Evolutionary conservation across 1,284 basidiomycete genomes (phyloP).

Genomic region (Hemileia vastatrix): DNA sequence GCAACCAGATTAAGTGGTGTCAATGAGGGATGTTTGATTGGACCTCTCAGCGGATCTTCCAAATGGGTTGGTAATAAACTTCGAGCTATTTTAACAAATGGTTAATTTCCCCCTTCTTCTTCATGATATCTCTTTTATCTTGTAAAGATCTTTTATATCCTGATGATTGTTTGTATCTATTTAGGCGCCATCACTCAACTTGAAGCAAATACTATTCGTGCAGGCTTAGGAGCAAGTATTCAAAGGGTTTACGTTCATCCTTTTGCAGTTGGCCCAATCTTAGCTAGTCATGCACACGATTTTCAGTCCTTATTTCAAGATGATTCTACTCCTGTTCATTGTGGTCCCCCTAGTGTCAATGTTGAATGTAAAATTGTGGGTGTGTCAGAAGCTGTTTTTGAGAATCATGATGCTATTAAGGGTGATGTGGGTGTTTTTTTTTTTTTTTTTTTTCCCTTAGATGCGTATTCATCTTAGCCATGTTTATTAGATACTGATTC

Average conservation of each 20-base stretch:
- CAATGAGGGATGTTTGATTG: background rate
- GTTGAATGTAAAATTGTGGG: conserved; percentile 14
- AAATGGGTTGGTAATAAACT: conserved; percentile 8
- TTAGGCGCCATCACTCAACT: conserved; percentile 5
- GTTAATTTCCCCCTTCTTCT: background rate
- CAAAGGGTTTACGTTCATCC: conserved; percentile 14
- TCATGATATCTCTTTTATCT: background rate
- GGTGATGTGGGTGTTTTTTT: background rate
- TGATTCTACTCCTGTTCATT: background rate
- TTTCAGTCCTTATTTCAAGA: conserved; percentile 4
- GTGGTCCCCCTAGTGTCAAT: conserved; percentile 8
- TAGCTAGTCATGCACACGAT: background rate
- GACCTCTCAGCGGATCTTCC: background rate
- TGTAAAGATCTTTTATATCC: background rate
- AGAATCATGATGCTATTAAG: conserved; percentile 10
- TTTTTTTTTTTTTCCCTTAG: background rate
- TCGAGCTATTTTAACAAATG: conserved; percentile 7
- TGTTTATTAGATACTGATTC: background rate
- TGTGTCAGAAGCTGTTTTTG: conserved; percentile 5
- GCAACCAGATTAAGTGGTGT: background rate
- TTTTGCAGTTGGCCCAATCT: background rate
- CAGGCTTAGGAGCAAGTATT: background rate
- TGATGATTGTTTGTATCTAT: background rate
- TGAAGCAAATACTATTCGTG: conserved; percentile 1
- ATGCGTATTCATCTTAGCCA: background rate